These are phyloP conservation scores for Cenococcum geophilum DNA, from an alignment of 495 filamentous ascomycete genomes.

Conservation along the genomic window DNA sequence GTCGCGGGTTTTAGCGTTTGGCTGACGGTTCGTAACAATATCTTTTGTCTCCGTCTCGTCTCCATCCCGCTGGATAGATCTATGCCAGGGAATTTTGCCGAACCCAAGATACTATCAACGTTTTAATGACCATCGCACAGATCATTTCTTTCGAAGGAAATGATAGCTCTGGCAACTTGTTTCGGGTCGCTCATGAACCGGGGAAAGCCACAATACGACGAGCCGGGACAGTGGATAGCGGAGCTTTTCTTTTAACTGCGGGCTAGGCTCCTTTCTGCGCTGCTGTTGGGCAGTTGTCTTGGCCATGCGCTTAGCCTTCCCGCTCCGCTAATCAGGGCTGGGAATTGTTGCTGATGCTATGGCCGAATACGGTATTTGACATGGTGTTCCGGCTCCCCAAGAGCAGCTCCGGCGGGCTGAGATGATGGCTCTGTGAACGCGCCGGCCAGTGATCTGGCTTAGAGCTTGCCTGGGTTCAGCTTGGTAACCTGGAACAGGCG, in stretches of 20 bases:
- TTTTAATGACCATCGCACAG: not conserved
- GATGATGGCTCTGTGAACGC: not conserved
- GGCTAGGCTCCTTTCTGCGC: not conserved
- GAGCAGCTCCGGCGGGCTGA: slow-evolving; percentile 3
- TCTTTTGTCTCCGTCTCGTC: not conserved
- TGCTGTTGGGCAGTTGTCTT: not conserved
- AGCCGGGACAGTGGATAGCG: not conserved
- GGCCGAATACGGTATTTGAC: slow-evolving; percentile 4
- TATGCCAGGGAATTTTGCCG: not conserved
- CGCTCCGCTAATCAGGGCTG: not conserved
- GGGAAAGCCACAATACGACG: not conserved
- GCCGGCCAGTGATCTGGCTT: not conserved
- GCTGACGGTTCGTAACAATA: not conserved
- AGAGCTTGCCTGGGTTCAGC: not conserved
- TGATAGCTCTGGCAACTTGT: not conserved
- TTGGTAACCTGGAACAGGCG: not conserved
- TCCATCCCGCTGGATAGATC: not conserved
- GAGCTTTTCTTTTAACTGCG: not conserved
- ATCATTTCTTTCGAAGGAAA: not conserved
- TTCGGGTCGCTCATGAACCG: not conserved
- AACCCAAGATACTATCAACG: not conserved
- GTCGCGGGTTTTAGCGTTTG: not conserved
- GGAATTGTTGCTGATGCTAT: not conserved
- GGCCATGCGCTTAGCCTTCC: not conserved
- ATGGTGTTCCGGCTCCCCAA: slow-evolving; percentile 6